These are phyloP conservation scores for Paramecium pentaurelia DNA, from an alignment of 73 alveolate species.

Conservation along the genomic window DNA sequence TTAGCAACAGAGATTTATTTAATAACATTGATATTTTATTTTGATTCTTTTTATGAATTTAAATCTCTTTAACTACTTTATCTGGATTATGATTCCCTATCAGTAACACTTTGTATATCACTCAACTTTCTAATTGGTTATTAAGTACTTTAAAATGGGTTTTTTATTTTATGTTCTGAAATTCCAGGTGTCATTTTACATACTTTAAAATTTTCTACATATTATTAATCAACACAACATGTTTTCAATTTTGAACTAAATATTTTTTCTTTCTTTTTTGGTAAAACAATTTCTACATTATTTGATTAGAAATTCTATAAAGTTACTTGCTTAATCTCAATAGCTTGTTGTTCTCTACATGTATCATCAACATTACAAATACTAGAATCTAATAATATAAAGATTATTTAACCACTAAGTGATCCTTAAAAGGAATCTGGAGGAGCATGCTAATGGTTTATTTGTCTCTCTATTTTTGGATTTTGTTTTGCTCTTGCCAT, in stretches of 20 bases:
- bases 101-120: background rate
- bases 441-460: constrained; percentile 25
- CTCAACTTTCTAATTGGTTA: background rate
- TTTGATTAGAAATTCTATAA: background rate
- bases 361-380: constrained; percentile 27
- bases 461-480: background rate
- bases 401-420: background rate
- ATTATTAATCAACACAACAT: background rate
- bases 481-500: background rate
- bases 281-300: background rate
- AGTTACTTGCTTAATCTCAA: background rate
- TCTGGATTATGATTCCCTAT: background rate
- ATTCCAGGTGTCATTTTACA: background rate
- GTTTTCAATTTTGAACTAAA: constrained; percentile 20
- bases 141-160: background rate
- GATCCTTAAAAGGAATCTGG: constrained; percentile 40
- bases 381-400: background rate
- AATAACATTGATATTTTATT: background rate
- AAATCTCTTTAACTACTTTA: background rate
- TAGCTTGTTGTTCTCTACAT: background rate
- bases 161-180: background rate
- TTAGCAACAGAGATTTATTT: background rate
- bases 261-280: constrained; percentile 16
- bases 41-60: background rate
- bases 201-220: background rate